Percentiles rank a stretch among this genome's conserved stretches.
Conservation (phyloP, 2,329 filamentous ascomycete species). For the Diaporthe helianthi region DNA sequence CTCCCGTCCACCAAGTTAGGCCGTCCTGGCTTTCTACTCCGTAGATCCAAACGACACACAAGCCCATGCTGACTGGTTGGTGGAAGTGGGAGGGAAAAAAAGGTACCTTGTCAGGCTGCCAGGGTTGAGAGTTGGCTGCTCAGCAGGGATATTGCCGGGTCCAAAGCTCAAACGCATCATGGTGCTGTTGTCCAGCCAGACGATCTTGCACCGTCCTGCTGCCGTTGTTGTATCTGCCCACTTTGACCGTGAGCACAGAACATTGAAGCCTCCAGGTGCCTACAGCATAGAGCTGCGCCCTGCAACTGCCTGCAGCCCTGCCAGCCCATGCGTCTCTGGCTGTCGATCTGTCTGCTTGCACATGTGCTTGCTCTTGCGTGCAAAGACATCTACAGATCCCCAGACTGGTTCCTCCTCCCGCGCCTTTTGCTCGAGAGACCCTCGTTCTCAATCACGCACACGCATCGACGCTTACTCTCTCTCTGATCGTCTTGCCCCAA, state of each 20-base stretch:
- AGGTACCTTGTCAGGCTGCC: background rate
- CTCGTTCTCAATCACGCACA: background rate
- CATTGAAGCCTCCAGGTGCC: no score
- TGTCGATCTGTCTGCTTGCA: background rate
- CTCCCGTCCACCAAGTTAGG: background rate
- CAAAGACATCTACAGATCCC: conserved; percentile 1
- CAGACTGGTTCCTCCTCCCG: background rate
- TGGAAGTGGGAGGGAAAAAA: background rate
- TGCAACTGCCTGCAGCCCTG: no score
- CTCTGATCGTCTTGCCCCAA: background rate
- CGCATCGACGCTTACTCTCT: background rate
- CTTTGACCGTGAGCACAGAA: no score
- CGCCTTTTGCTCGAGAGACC: background rate
- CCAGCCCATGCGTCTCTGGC: no score
- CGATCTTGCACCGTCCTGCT: conserved; percentile 8
- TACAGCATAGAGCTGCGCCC: background rate
- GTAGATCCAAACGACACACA: background rate
- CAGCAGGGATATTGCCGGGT: conserved; percentile 17
- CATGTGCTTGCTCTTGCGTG: background rate
- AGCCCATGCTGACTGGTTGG: background rate
- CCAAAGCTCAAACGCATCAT: conserved; percentile 13
- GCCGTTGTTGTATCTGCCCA: background rate
- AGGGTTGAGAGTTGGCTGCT: background rate
- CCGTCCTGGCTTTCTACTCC: background rate
- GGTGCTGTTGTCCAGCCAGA: conserved; percentile 11